Conservation (phyloP, 2,329 filamentous ascomycete genomes). For the Metarhizium rileyi region DNA sequence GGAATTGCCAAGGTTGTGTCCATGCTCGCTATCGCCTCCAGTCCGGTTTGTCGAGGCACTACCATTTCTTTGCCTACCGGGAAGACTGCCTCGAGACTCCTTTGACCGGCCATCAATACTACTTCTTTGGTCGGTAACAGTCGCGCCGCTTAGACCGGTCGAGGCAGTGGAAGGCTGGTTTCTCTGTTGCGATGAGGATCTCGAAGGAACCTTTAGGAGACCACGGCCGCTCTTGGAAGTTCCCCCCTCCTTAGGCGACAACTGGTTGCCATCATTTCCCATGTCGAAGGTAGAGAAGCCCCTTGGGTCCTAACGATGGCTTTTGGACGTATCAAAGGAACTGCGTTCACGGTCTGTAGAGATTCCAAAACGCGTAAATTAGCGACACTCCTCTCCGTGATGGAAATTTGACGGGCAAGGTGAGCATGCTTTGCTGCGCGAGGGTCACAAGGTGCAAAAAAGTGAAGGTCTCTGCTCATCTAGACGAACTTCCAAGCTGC, state of each 20-base stretch:
- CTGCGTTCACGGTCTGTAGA: background rate
- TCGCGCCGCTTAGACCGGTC: conserved; percentile 50
- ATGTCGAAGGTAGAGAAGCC: conserved; percentile 23
- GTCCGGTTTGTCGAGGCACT: conserved; percentile 58
- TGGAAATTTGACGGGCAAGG: background rate
- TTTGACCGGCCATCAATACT: conserved; percentile 56
- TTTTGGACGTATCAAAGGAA: background rate
- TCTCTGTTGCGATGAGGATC: conserved; percentile 50
- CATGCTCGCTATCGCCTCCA: conserved; percentile 42
- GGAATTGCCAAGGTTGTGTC: conserved; percentile 37
- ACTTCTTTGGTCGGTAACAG: conserved; percentile 48
- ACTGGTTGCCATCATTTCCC: conserved; percentile 33
- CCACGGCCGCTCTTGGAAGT: conserved; percentile 39
- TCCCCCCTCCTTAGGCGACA: conserved; percentile 31
- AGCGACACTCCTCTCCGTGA: background rate
- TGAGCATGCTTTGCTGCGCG: background rate
- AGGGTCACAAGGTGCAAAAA: background rate
- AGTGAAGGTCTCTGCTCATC: background rate
- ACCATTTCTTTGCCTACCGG: conserved; percentile 53
- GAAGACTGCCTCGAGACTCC: conserved; percentile 54
- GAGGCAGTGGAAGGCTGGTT: conserved; percentile 49
- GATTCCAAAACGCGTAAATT: background rate
- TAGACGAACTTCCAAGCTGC: background rate
- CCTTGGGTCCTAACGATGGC: conserved; percentile 15
- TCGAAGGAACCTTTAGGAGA: conserved; percentile 49